phyloP scores from a whole-genome alignment of 2,329 filamentous ascomycete species.

The Sporothrix phasma region DNA sequence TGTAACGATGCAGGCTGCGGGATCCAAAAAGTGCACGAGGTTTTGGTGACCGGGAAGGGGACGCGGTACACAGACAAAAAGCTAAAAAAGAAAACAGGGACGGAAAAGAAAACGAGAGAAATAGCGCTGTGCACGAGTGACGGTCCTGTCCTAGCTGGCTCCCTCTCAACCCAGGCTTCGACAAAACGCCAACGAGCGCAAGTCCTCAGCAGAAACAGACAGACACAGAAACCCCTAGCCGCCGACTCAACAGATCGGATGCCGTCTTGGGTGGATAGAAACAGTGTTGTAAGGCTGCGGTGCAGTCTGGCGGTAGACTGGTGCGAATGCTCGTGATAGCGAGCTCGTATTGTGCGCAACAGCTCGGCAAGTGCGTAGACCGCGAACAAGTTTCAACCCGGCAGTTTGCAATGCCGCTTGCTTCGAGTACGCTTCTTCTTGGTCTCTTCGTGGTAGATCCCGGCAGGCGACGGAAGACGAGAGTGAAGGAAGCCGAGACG shows the following conservation, averaged over 20 bases:
- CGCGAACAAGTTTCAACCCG: not conserved
- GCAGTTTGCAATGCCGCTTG: not conserved
- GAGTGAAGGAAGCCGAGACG: too few relatives aligned
- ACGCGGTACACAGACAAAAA: not conserved
- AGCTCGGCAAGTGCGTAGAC: not conserved
- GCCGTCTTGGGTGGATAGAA: not conserved
- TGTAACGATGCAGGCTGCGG: slow-evolving; percentile 13
- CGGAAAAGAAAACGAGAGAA: not conserved
- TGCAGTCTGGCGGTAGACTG: not conserved
- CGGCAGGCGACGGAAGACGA: too few relatives aligned
- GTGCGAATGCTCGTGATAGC: not conserved
- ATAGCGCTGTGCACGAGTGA: not conserved
- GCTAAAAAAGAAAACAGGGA: not conserved
- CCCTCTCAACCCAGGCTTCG: not conserved
- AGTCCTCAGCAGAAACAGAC: not conserved
- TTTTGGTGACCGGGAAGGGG: not conserved
- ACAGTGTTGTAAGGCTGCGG: not conserved
- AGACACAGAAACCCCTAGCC: not conserved
- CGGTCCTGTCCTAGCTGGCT: not conserved
- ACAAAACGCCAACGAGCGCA: not conserved
- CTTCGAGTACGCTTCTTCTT: not conserved
- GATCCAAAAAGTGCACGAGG: slow-evolving; percentile 2
- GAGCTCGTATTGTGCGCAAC: not conserved
- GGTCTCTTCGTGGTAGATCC: not conserved
- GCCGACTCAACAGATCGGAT: not conserved